Conservation (phyloP, 805 yeast species). For the Nakazawaea wickerhamii region DNA sequence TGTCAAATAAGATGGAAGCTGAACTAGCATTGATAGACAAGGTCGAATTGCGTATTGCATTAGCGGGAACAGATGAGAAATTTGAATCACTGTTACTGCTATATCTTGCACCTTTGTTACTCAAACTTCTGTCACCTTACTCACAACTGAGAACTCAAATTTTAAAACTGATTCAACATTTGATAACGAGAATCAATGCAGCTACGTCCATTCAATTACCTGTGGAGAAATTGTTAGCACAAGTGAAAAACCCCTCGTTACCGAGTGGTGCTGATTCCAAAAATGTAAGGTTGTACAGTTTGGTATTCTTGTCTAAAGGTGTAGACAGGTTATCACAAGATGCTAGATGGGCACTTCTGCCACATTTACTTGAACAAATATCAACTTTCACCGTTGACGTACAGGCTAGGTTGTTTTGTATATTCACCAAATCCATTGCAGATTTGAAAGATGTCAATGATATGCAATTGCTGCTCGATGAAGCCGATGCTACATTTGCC, state of each 20-base stretch:
- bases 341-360: conserved; percentile 38
- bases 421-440: conserved; percentile 49
- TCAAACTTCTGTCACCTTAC: conserved; percentile 73
- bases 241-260: conserved; percentile 52
- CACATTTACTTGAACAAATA: conserved; percentile 43
- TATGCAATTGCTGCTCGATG: conserved; percentile 29
- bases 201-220: conserved; percentile 58
- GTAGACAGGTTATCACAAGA: conserved; percentile 43
- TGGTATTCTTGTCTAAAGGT: conserved; percentile 65
- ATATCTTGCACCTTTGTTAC: conserved; percentile 70
- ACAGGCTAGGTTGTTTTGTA: conserved; percentile 56
- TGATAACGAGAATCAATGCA: conserved; percentile 61
- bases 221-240: conserved; percentile 51
- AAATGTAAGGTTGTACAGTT: conserved; percentile 53
- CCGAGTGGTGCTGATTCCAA: conserved; percentile 37
- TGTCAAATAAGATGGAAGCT: conserved; percentile 23
- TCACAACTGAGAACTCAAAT: conserved; percentile 62
- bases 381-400: conserved; percentile 29
- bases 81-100: conserved; percentile 53
- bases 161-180: conserved; percentile 57
- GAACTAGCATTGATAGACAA: conserved; percentile 63
- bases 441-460: conserved; percentile 28
- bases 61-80: conserved; percentile 64
- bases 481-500: conserved; percentile 40
- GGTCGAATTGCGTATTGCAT: conserved; percentile 77